phyloP scores from a whole-genome alignment of 768 basidiomycete genomes.

The Termitomyces bulborhizus region DNA sequence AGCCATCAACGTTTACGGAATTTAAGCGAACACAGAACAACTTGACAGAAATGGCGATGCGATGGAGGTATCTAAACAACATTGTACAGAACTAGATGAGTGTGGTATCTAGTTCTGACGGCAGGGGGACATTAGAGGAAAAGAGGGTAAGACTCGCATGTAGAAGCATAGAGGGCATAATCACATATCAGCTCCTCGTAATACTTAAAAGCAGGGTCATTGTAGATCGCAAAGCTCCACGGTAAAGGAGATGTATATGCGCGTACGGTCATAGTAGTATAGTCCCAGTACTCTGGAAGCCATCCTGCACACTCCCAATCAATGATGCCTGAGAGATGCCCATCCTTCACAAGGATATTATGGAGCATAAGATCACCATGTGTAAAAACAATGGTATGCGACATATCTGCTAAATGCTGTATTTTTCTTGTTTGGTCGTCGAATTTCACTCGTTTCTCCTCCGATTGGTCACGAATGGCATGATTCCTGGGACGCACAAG shows the following conservation, averaged over 20 bases:
- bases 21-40: too few species aligned
- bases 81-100: too few species aligned
- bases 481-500: not conserved
- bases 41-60: too few species aligned
- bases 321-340: conserved; percentile 5
- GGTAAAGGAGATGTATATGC: not conserved
- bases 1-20: too few species aligned
- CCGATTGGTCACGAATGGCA: not conserved
- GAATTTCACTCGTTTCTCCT: not conserved
- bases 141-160: not conserved
- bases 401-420: not conserved
- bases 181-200: conserved; percentile 6
- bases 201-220: conserved; percentile 4
- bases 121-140: not conserved
- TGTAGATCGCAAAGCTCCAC: not conserved
- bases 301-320: conserved; percentile 19
- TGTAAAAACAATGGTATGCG: conserved; percentile 1
- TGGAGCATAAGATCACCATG: conserved; percentile 8
- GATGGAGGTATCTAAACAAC: too few species aligned
- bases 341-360: conserved; percentile 6
- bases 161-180: not conserved
- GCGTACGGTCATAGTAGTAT: conserved; percentile 4
- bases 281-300: conserved; percentile 19
- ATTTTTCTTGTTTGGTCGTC: not conserved
- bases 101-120: not conserved